Base-by-base conservation (phyloP, 1,284 basidiomycete genomes). In the Sanghuangporus sanghuang region DNA sequence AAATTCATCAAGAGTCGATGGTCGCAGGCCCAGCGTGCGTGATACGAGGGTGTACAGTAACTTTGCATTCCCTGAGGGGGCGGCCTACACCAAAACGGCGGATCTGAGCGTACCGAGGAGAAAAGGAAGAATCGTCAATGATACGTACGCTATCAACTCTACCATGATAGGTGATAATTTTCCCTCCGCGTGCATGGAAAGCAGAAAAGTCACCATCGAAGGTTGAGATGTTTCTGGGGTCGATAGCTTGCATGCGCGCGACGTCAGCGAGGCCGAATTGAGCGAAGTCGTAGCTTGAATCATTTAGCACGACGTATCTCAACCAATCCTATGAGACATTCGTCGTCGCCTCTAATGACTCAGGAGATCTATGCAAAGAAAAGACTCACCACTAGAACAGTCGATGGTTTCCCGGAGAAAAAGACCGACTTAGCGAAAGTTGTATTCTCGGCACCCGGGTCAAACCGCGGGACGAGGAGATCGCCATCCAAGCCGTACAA, bases 11-110 rank as follows among this genome's bases (percentile, higher is more conserved):
- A 77, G 70, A 44, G 69, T 67, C 39, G 18, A n/a, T 42, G 69
- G 54, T 5, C 66, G 58, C 55, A 69, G 69, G 49, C 69, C 66
- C 14, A 69, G 64, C 50, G 68, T 73, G 63, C 67, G 69, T 21
- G 70, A 62, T 50, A 78, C 72, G 48, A 69, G 69, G 58, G 76
- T 71, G 67, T 77, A 77, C 67, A 75, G 72, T 44, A 71, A 69
- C 49, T 74, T 70, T 9, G 74, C 72, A 57, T 73, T 74, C 9
- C 71, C 73, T 0, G 76, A 73, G 8, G 77, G 68, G 65, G 79
- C 77, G 40, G 74, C 65, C 69, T 74, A 53, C 14, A 42, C 27
- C 27, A 27, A 27, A 27, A 42, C 21, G 14, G 6, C 44, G 14
- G 21, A 18, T 14, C 21, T n/a, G 32, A 36, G 32, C 16, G 32